Base-by-base conservation (phyloP, 768 basidiomycete genomes). In the Rhodotorula kratochvilovae region DNA sequence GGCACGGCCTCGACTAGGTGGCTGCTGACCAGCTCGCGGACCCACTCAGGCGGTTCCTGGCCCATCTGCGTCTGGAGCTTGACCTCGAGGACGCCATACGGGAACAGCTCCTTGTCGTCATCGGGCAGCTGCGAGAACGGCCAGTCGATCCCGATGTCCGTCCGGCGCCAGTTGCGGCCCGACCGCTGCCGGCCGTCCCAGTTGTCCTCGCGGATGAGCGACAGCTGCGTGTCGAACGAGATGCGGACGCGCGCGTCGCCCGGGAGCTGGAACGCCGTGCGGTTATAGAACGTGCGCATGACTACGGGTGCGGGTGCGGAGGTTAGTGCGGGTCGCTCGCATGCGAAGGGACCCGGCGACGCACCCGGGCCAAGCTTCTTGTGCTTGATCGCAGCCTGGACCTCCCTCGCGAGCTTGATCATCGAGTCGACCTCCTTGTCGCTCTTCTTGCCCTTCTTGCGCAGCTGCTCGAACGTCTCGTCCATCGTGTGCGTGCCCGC, bases 191-290 rank as follows among this genome's bases (percentile, higher is more conserved):
- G 79, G 3, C 89, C 90, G 80, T 97, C 94, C 91, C 94, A 98
- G 78, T 96, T 91, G 78, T 98, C 96, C 81, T 99, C 96, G 71
- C 96, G 86, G 63, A 96, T 81, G 85, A 99, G 88, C 7, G 91
- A 89, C 45, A 99, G 86, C 80, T 97, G 92, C 0, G 96, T 99
- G 79, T 99, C 96, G 70, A 99, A 87, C 27, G 96, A 98, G 70
- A 99, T 97, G 61, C 96, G 92, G 48, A 99, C 96, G 62, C 92
- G 87, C n/a, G 93, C 95, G 79, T 99, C 95, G 31, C 95, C 95
- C 16, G 96, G 96, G 33, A 99, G 86, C 81, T 99, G 96, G 85
- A 99, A 99, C 2, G 96, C 96, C 23, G 96, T 98, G 53, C 96
- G 90, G 79, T 97, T 96, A 83, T 98, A 99, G 82, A 97, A 99